Evolutionary conservation across 306 rosid genomes (phyloP), one percentile per base, ranked within the genome.

Genomic region (Medicago ruthenica): DNA sequence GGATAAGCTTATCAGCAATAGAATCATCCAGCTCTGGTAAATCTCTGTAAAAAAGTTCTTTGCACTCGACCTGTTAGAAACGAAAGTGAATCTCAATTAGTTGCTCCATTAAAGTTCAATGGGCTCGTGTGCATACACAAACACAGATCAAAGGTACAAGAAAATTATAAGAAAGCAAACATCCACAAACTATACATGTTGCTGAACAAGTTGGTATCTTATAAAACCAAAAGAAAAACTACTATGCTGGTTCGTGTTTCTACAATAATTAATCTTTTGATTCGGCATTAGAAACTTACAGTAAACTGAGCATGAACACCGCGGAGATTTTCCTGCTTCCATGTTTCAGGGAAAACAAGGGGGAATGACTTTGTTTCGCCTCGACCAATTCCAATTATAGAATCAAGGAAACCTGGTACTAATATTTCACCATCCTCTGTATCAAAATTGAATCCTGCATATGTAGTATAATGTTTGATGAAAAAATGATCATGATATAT

Each of bases 21-120:
- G 97, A 85, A 85, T 92, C 97, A 84, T 92, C 85, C 83, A 94
- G 82, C 81, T 84, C 82, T 0, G 92, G 98, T 20, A 94, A 89
- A 67, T 90, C 98, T 89, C 98, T 87, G 95, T 85, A 90, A 83
- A 94, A 94, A 13, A 92, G 87, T 83, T 94, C 98, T 83, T 89
- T 94, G 94, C 98, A 94, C 42, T 87, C 94, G 39, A 94, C 97
- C 98, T 94, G 76, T 63, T 15, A 85, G 41, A 67, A 63, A 73
- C 53, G 83, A 75, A 79, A 65, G 57, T 37, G 63, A 48, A 62
- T 13, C 67, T 80, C 8, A 39, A 57, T 60, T 9, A 63, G 44
- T 39, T n/a, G 65, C 63, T 58, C 9, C 11, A 18, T 20, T 37
- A 20, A 50, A 48, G 39, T 42, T 37, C 14, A 66, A 31, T 15